Percentiles rank a stretch among this genome's conserved stretches.
Evolutionary conservation across 2,329 filamentous ascomycete genomes (phyloP).

Genomic region (Dactylellina parvicollis): DNA sequence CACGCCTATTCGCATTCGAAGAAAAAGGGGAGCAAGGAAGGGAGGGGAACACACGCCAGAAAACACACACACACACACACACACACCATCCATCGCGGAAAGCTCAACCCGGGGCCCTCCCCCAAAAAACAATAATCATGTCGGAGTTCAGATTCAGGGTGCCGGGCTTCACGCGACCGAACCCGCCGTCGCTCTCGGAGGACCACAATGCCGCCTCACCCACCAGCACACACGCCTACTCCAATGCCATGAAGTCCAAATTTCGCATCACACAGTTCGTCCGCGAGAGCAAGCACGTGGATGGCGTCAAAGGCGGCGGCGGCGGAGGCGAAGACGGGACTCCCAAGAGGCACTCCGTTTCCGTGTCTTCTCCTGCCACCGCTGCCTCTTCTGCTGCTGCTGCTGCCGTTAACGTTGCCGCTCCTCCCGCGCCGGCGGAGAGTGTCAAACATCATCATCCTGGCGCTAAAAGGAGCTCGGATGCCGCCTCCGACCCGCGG

Average conservation of each 20-base stretch:
- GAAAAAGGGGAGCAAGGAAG: slow-evolving; percentile 30
- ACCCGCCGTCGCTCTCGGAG: slow-evolving; percentile 40
- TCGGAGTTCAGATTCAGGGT: slow-evolving; percentile 54
- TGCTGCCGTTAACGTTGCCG: slow-evolving; percentile 8
- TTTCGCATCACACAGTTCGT: slow-evolving; percentile 53
- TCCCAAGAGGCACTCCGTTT: slow-evolving; percentile 22
- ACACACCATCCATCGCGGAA: background rate
- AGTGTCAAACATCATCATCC: slow-evolving; percentile 26
- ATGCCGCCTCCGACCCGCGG: slow-evolving; percentile 30
- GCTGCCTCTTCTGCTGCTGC: background rate
- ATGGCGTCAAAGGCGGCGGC: slow-evolving; percentile 23
- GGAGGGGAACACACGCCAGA: background rate
- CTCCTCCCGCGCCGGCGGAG: slow-evolving; percentile 17
- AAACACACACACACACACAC: background rate
- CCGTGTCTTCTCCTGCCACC: background rate
- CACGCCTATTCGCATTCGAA: slow-evolving; percentile 27
- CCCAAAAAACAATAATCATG: slow-evolving; percentile 34
- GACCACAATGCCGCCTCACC: slow-evolving; percentile 42
- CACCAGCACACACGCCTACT: slow-evolving; percentile 40
- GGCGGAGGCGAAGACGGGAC: slow-evolving; percentile 20
- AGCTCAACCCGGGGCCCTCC: background rate
- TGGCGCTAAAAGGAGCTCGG: slow-evolving; percentile 41
- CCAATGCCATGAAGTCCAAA: slow-evolving; percentile 47
- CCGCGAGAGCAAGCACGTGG: slow-evolving; percentile 49
- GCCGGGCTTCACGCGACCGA: slow-evolving; percentile 51